Conservation (phyloP, 225 moss, liverwort and hornwort species). For the Sphagnum contortum region DNA sequence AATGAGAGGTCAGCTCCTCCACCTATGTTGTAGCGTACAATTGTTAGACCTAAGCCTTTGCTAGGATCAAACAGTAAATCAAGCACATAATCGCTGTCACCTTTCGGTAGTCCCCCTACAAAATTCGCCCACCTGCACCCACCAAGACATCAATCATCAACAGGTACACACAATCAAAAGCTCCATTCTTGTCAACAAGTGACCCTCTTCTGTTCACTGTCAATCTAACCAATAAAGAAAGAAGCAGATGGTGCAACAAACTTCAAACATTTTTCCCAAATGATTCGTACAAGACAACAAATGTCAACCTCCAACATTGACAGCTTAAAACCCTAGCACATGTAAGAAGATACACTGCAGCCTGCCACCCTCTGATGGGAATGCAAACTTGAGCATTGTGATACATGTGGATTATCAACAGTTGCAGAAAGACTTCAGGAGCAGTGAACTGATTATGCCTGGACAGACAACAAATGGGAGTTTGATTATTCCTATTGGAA, state of each 20-base stretch:
- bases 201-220: neutral
- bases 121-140: constrained; percentile 96
- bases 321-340: too few relatives aligned
- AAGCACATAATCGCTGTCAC: constrained; percentile 57
- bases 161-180: neutral
- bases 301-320: neutral
- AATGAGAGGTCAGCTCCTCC: constrained; percentile 76
- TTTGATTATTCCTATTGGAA: neutral
- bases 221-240: neutral
- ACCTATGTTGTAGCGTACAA: constrained; percentile 93
- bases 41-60: constrained; percentile 85
- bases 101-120: constrained; percentile 74
- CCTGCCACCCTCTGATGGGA: too few relatives aligned
- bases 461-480: neutral
- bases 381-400: too few relatives aligned
- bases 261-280: neutral
- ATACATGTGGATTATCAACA: too few relatives aligned
- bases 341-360: too few relatives aligned
- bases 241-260: too few relatives aligned
- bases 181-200: neutral
- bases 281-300: neutral
- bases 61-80: constrained; percentile 77
- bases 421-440: too few relatives aligned
- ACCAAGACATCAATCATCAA: neutral
- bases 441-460: neutral